These are phyloP conservation scores for Paramarasmius palmivorus DNA, from an alignment of 1,284 basidiomycete species.

Conservation along the genomic window DNA sequence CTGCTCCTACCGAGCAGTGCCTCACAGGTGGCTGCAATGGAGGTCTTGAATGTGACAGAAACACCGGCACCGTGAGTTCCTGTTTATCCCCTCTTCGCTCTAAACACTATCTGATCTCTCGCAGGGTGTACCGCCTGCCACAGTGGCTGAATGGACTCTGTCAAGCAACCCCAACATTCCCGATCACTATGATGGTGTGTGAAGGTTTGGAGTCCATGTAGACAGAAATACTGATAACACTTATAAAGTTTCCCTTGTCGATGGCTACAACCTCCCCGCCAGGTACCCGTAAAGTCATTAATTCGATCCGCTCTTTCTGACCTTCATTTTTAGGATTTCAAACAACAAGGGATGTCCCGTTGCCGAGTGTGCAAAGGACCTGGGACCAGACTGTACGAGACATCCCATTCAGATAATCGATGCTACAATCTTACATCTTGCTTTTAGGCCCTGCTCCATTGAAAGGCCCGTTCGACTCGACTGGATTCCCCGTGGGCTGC, in stretches of 20 bases:
- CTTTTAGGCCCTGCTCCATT: slow-evolving; percentile 47
- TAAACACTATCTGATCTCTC: too few species aligned
- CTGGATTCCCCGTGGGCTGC: slow-evolving; percentile 60
- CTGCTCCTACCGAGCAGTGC: slow-evolving; percentile 48
- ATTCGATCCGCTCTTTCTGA: neutral
- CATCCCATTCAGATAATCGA: too few species aligned
- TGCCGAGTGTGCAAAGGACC: slow-evolving; percentile 42
- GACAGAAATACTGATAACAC: neutral
- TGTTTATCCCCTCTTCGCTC: too few species aligned
- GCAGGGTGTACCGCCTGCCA: too few species aligned
- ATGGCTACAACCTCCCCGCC: slow-evolving; percentile 56
- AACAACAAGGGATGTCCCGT: slow-evolving; percentile 42
- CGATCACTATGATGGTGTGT: slow-evolving; percentile 46
- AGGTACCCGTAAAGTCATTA: slow-evolving; percentile 15
- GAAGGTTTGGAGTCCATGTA: neutral
- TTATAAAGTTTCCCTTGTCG: slow-evolving; percentile 43
- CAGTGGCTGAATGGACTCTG: slow-evolving; percentile 47
- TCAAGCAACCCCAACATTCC: slow-evolving; percentile 23
- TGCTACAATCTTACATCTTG: neutral
- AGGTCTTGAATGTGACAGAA: slow-evolving; percentile 43
- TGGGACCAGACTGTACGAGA: slow-evolving; percentile 27
- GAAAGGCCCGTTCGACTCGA: slow-evolving; percentile 53
- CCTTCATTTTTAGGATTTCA: slow-evolving; percentile 35
- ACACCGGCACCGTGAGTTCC: slow-evolving; percentile 36
- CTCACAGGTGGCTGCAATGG: slow-evolving; percentile 55